A percentile compares a stretch with the other conserved stretches of the same genome.
Conservation (phyloP, 1,139 yeast species). For the Torulaspora globosa region DNA sequence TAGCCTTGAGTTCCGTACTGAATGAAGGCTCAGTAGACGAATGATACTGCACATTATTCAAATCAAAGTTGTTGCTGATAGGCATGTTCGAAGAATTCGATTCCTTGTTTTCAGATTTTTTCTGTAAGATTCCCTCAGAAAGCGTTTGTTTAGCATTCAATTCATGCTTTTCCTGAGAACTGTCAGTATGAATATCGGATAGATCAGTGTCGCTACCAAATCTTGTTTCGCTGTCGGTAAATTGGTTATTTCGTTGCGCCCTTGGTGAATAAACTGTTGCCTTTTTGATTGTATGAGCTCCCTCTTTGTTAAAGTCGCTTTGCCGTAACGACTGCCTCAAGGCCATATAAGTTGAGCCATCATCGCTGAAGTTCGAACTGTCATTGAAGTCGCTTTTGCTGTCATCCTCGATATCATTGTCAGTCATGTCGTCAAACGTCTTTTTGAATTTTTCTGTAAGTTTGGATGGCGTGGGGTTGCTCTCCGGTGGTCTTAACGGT, state of each 20-base stretch:
- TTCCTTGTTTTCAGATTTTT: neutral
- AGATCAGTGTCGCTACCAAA: conserved; percentile 3
- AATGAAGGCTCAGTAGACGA: conserved; percentile 2
- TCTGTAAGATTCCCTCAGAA: neutral
- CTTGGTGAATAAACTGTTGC: conserved; percentile 11
- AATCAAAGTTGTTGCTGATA: too few species aligned
- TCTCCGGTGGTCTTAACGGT: conserved; percentile 3
- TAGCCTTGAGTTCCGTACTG: conserved; percentile 4
- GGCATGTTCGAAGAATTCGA: neutral
- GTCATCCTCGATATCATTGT: conserved; percentile 14
- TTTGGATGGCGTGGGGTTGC: conserved; percentile 11
- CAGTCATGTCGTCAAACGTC: conserved; percentile 15
- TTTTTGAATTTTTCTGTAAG: conserved; percentile 13
- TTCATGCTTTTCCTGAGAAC: neutral
- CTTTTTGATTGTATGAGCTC: conserved; percentile 4
- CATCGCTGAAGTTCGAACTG: conserved; percentile 14
- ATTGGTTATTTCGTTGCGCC: conserved; percentile 8
- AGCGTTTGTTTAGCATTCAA: neutral
- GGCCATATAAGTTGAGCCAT: conserved; percentile 11
- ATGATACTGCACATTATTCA: neutral
- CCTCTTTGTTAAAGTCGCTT: conserved; percentile 3
- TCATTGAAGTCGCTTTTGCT: conserved; percentile 11
- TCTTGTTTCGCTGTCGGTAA: conserved; percentile 4
- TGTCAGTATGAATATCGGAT: conserved; percentile 7
- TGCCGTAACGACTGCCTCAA: conserved; percentile 12